phyloP scores from a whole-genome alignment of 495 filamentous ascomycete species.

The Trichoderma orchidacearum region DNA sequence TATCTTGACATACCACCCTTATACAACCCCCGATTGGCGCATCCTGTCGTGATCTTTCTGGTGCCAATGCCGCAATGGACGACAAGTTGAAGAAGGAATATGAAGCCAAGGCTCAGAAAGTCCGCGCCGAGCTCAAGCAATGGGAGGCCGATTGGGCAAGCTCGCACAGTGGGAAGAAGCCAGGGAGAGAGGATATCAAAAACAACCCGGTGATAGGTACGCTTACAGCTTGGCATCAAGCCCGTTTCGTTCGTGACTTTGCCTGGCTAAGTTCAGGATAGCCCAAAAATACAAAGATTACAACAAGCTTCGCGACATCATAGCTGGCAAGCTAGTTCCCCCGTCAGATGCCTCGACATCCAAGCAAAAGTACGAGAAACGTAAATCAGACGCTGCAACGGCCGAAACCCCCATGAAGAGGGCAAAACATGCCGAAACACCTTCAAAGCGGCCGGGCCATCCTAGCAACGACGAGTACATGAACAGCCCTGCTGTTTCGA shows the following conservation, averaged over 20 bases:
- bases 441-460: conserved; percentile 19
- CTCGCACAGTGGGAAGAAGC: conserved; percentile 58
- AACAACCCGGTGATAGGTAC: conserved; percentile 67
- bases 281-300: conserved; percentile 90
- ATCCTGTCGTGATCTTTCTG: background rate
- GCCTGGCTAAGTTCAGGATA: conserved; percentile 15
- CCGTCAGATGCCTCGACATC: conserved; percentile 8
- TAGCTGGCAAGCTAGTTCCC: conserved; percentile 33
- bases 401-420: conserved; percentile 33
- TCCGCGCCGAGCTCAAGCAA: conserved; percentile 67
- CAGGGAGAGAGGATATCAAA: conserved; percentile 77
- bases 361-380: background rate
- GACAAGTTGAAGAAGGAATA: conserved; percentile 20
- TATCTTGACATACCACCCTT: background rate
- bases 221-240: too few species aligned
- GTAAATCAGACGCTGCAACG: conserved; percentile 9
- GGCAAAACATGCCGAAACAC: conserved; percentile 17
- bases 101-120: conserved; percentile 24
- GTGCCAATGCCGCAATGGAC: conserved; percentile 22
- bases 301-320: conserved; percentile 51
- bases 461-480: conserved; percentile 26
- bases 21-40: background rate
- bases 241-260: background rate
- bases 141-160: conserved; percentile 74
- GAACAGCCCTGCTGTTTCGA: conserved; percentile 43